Evolutionary conservation across 352 stramenopile species (phyloP), one percentile per base, ranked within the genome.

Genomic region (Phytophthora sp.): DNA sequence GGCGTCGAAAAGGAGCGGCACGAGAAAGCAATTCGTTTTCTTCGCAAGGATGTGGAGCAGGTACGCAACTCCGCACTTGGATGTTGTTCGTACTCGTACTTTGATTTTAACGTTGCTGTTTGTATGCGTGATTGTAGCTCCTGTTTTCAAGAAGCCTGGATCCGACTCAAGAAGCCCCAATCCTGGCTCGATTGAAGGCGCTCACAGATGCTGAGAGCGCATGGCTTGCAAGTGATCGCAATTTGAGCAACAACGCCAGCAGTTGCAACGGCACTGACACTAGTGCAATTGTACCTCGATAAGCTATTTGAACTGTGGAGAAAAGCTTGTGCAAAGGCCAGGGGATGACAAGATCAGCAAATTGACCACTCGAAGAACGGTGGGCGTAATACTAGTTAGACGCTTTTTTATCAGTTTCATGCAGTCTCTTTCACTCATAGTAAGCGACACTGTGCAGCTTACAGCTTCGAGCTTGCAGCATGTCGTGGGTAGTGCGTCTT

Each of bases 11-110:
- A 74, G 10, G 87, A 96, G 0, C 84, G 84, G 0, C 86, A 91
- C 50, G 87, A 94, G 53, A 84, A 85, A 24, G 87, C 84, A 9
- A 89, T 92, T 49, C 73, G 79, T 38, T 94, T 89, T 54, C 53
- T 96, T 49, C 69, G 77, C 12, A 93, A 92, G 62, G 69, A 96
- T 41, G 79, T 94, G 28, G 84, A 96, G 53, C 87, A 96, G 84
- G 87, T 96, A 65, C 27, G 66, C n/a, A n/a, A n/a, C n/a, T n/a
- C n/a, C n/a, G n/a, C n/a, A 27, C 17, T 34, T 26, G 17, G 27
- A 57, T 9, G 11, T 26, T 50, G 37, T 13, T 21, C 51, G 17
- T 17, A 34, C 5, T 4, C 20, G 31, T 27, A 27, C 18, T 42
- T n/a, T 60, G 10, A 32, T 42, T 52, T 26, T 55, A 54, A 54